phyloP scores from a whole-genome alignment of 352 stramenopile species.

The Phytophthora tentaculata region DNA sequence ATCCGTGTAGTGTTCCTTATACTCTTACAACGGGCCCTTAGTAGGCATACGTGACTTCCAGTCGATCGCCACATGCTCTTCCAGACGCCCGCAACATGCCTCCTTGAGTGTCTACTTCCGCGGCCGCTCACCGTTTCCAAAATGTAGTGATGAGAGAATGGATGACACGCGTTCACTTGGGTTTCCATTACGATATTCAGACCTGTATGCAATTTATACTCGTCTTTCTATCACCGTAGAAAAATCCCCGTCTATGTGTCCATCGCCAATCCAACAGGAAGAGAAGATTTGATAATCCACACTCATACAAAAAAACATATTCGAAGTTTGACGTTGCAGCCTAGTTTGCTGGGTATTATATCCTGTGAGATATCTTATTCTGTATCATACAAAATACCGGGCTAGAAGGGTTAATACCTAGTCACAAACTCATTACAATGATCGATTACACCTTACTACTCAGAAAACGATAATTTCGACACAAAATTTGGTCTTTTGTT shows the following conservation, averaged over 20 bases:
- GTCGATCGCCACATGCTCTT: no score
- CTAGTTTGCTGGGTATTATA: constrained; percentile 20
- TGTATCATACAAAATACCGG: constrained; percentile 30
- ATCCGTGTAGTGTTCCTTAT: no score
- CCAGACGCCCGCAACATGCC: background rate
- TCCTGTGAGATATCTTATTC: constrained; percentile 20
- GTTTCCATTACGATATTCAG: constrained; percentile 18
- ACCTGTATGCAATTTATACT: constrained; percentile 17
- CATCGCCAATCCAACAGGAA: constrained; percentile 4
- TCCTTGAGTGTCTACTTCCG: constrained; percentile 20
- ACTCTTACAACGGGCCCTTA: no score
- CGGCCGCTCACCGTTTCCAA: constrained; percentile 5
- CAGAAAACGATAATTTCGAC: no score
- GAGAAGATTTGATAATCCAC: background rate
- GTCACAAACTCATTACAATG: no score
- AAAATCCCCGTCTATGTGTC: constrained; percentile 12
- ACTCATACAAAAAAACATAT: constrained; percentile 17
- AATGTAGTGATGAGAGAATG: background rate
- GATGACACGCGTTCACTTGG: constrained; percentile 8
- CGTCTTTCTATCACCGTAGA: constrained; percentile 4
- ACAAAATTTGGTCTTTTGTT: no score
- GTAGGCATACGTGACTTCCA: no score
- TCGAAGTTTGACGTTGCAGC: background rate
- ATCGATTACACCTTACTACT: no score
- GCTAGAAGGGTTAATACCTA: constrained; percentile 22